phyloP scores from a whole-genome alignment of 352 stramenopile genomes.

The Phytophthora constricta region DNA sequence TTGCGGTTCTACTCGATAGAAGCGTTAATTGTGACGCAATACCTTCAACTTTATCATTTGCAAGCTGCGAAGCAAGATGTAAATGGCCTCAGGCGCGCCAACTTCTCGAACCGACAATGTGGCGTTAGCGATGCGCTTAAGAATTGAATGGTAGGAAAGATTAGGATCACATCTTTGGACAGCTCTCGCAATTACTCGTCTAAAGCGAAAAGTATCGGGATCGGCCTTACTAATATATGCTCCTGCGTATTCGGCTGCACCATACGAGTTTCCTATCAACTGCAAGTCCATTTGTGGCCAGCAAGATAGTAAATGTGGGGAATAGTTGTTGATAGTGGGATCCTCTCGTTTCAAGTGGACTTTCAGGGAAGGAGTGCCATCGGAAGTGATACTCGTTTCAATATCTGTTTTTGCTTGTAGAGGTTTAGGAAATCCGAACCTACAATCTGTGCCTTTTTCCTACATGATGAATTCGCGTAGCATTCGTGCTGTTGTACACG shows the following conservation, averaged over 20 bases:
- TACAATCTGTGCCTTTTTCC: neutral
- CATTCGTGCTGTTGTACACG: slow-evolving; percentile 16
- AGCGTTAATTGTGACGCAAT: slow-evolving; percentile 1
- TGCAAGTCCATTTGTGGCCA: slow-evolving; percentile 35
- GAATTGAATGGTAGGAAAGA: neutral
- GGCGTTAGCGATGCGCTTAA: neutral
- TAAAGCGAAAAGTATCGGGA: neutral
- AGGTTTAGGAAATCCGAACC: slow-evolving; percentile 15
- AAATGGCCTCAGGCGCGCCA: neutral
- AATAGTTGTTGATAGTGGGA: slow-evolving; percentile 12
- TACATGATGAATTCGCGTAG: slow-evolving; percentile 4
- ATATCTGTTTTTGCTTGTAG: neutral
- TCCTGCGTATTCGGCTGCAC: slow-evolving; percentile 30
- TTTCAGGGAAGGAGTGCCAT: neutral
- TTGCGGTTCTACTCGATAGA: slow-evolving; percentile 5
- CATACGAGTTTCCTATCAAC: slow-evolving; percentile 28
- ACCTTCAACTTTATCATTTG: slow-evolving; percentile 7
- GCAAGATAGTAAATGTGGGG: neutral
- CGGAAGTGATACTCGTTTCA: neutral
- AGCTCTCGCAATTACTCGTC: slow-evolving; percentile 3
- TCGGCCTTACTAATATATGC: slow-evolving; percentile 31
- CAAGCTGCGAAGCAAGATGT: neutral
- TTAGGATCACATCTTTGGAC: slow-evolving; percentile 2
- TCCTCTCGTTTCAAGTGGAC: slow-evolving; percentile 4
- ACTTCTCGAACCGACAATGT: neutral